A percentile compares a stretch with the other conserved stretches of the same genome.
These are phyloP conservation scores for Huntiella decipiens DNA, from an alignment of 2,329 filamentous ascomycete species.

Conservation along the genomic window DNA sequence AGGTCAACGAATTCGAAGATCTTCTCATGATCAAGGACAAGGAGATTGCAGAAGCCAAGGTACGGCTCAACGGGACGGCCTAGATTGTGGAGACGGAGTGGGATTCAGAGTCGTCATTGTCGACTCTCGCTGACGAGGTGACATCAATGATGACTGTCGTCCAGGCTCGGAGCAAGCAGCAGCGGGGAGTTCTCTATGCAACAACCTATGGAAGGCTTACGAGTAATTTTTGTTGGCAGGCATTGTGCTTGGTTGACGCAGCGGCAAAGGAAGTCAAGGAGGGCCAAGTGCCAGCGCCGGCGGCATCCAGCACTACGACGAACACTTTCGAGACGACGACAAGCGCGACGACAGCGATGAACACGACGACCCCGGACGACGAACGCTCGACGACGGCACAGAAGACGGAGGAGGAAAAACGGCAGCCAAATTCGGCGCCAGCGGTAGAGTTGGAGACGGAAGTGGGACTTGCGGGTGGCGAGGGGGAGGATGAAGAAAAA, in stretches of 20 bases:
- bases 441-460: neutral
- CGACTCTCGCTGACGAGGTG: too few species aligned
- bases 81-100: conserved; percentile 2
- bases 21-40: conserved; percentile 43
- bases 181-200: neutral
- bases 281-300: too few species aligned
- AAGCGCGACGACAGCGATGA: too few species aligned
- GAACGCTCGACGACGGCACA: conserved; percentile 7
- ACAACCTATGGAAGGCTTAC: conserved; percentile 11
- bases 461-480: neutral
- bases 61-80: conserved; percentile 17
- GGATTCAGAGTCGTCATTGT: too few species aligned
- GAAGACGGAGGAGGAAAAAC: neutral
- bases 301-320: too few species aligned
- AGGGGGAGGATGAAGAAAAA: conserved; percentile 6
- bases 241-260: neutral
- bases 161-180: too few species aligned
- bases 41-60: conserved; percentile 42
- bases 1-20: conserved; percentile 28
- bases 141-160: too few species aligned
- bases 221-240: conserved; percentile 12
- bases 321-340: too few species aligned
- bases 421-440: neutral
- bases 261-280: too few species aligned
- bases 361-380: neutral